Base-by-base conservation (phyloP, 768 basidiomycete species). In the Sarcomyxa edulis region DNA sequence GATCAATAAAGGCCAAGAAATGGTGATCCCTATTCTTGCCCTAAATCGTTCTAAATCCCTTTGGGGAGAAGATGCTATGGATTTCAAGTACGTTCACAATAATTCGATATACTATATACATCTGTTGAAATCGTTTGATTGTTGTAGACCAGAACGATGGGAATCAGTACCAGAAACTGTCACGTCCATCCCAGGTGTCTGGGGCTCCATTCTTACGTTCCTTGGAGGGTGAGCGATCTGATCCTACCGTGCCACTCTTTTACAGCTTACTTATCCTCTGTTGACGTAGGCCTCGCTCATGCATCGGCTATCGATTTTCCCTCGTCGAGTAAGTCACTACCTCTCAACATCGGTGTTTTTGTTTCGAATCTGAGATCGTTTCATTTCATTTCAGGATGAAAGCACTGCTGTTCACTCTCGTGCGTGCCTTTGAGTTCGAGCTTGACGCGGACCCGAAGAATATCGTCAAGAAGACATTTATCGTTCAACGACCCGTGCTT, bases 121-220 rank as follows among this genome's bases (percentile, higher is more conserved):
- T 16, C 7, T 21, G 10, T 6, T 7, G 7, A 11, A 20, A n/a
- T 24, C 19, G 12, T 18, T 28, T 14, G 19, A 31, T 36, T 31
- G 10, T 14, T 20, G 10, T 44, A 74, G 71, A 37, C 72, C 72
- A 0, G 72, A 75, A 40, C 62, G 74, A 0, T 75, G 74, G 74
- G 41, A 45, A 6, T 36, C 54, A 5, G 12, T 51, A 5, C 68
- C 69, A 0, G 59, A 58, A 6, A 47, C 50, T 1, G 56, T 49
- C 3, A 42, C 49, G 1, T 42, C 48, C 2, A 49, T 74, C n/a
- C 74, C 73, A 9, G 65, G 69, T 11, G 58, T 72, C 1, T 69
- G 61, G 60, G 54, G 62, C 2, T 56, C 68, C 45, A 25, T 65
- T 15, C 32, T 72, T 32, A 56, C 65, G 3, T 75, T 75, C 59